Evolutionary conservation across 768 basidiomycete genomes (phyloP).

Genomic region (Russula emetica): DNA sequence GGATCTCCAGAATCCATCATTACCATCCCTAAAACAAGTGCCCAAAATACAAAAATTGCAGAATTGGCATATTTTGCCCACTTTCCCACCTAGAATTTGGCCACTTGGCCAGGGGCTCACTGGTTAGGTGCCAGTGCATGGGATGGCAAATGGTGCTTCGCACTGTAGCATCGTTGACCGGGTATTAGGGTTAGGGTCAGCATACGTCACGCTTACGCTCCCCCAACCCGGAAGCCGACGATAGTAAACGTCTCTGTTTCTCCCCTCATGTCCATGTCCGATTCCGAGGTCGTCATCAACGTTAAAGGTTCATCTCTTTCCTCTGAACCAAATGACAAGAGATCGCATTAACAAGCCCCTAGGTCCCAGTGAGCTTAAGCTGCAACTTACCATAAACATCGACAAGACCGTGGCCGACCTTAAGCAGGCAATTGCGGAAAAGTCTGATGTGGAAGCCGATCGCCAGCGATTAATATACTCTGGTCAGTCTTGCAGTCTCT

Average conservation of each 20-base stretch:
- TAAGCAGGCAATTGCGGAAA: constrained; percentile 82
- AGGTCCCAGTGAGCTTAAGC: constrained; percentile 92
- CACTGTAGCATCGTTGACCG: too few species aligned
- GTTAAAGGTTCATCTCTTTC: constrained; percentile 21
- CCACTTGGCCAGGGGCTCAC: too few species aligned
- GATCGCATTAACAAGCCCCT: background rate
- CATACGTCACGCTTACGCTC: background rate
- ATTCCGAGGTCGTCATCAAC: constrained; percentile 35
- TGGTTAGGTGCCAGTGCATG: too few species aligned
- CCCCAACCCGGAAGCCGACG: background rate
- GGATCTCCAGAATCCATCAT: too few species aligned
- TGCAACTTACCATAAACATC: constrained; percentile 74
- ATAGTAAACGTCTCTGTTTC: constrained; percentile 14
- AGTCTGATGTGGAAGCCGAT: constrained; percentile 82
- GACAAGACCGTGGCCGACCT: constrained; percentile 87
- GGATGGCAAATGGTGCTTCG: too few species aligned
- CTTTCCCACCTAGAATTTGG: too few species aligned
- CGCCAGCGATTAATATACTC: constrained; percentile 91
- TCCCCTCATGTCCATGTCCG: constrained; percentile 26
- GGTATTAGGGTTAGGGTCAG: constrained; percentile 21
- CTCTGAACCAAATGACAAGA: background rate
- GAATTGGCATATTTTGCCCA: too few species aligned
- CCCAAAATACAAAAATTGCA: too few species aligned
- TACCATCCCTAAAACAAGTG: too few species aligned
- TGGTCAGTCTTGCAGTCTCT: constrained; percentile 43